phyloP scores from a whole-genome alignment of 2,329 filamentous ascomycete species.

The Penicillium sp. region DNA sequence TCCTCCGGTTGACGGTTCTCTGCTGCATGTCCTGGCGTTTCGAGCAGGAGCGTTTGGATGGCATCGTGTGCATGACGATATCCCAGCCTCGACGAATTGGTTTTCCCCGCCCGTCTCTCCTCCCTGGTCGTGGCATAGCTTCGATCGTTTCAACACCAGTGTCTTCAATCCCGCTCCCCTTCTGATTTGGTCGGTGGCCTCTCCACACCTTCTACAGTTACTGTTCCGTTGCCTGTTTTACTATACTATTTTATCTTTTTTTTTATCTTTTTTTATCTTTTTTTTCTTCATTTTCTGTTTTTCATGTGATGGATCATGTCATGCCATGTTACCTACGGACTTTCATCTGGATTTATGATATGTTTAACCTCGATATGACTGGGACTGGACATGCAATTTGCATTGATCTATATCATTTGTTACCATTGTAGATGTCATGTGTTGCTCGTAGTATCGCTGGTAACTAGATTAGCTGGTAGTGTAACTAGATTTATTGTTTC shows the following conservation, averaged over 20 bases:
- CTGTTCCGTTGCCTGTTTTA: conserved; percentile 29
- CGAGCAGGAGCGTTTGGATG: conserved; percentile 32
- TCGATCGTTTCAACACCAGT: conserved; percentile 7
- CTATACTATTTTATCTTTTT: conserved; percentile 18
- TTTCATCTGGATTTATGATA: conserved; percentile 17
- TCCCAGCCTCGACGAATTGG: conserved; percentile 32
- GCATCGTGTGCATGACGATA: conserved; percentile 40
- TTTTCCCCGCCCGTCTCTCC: conserved; percentile 8
- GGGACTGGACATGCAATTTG: conserved; percentile 20
- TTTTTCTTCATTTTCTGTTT: not conserved
- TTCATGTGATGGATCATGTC: conserved; percentile 22
- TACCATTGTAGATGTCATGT: too few species aligned
- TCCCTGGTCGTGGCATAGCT: conserved; percentile 31
- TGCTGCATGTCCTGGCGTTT: conserved; percentile 38
- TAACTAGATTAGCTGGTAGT: too few species aligned
- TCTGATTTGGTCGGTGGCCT: conserved; percentile 4
- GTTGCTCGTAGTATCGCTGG: too few species aligned
- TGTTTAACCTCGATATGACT: conserved; percentile 21
- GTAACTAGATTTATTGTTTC: too few species aligned
- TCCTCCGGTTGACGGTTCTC: conserved; percentile 19
- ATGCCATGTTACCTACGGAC: conserved; percentile 13
- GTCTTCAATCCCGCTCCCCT: not conserved
- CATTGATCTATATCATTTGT: not conserved
- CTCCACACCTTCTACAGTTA: conserved; percentile 3
- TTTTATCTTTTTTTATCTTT: not conserved